Percentiles rank a stretch among this genome's conserved stretches.
These are phyloP conservation scores for Nymphaea colorata DNA, from an alignment of 164 flowering plant species.

Conservation along the genomic window DNA sequence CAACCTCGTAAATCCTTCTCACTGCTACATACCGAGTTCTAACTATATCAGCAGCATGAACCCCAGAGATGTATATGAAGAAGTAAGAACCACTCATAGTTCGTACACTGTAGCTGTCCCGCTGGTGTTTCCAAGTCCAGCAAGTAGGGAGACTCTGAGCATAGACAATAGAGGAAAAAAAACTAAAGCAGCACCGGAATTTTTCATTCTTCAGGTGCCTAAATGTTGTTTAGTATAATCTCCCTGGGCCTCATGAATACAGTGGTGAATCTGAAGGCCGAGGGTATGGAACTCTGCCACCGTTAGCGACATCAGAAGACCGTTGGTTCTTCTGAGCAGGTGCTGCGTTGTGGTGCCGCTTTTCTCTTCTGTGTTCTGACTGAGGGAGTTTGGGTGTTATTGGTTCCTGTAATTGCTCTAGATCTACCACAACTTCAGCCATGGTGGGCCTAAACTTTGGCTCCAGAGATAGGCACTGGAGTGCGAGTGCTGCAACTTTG, in stretches of 20 bases:
- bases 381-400: slow-evolving; percentile 8
- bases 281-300: slow-evolving; percentile 17
- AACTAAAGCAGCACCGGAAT: too few species aligned
- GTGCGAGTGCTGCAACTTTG: slow-evolving; percentile 42
- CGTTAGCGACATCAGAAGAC: neutral
- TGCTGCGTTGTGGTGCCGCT: neutral
- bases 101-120: too few species aligned
- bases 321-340: slow-evolving; percentile 4
- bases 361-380: slow-evolving; percentile 3
- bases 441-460: slow-evolving; percentile 57
- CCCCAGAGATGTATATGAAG: too few species aligned
- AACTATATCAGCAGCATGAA: too few species aligned
- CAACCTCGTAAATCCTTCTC: too few species aligned
- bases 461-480: slow-evolving; percentile 50
- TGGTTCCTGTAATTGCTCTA: slow-evolving; percentile 50
- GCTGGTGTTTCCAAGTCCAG: too few species aligned
- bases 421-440: slow-evolving; percentile 40
- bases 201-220: too few species aligned
- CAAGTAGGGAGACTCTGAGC: too few species aligned
- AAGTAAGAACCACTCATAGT: too few species aligned
- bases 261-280: slow-evolving; percentile 34
- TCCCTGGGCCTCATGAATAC: slow-evolving; percentile 1
- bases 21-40: too few species aligned
- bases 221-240: too few species aligned
- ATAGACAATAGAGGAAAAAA: too few species aligned